Base-by-base conservation (phyloP, 768 basidiomycete genomes). In the Collybia sp. region DNA sequence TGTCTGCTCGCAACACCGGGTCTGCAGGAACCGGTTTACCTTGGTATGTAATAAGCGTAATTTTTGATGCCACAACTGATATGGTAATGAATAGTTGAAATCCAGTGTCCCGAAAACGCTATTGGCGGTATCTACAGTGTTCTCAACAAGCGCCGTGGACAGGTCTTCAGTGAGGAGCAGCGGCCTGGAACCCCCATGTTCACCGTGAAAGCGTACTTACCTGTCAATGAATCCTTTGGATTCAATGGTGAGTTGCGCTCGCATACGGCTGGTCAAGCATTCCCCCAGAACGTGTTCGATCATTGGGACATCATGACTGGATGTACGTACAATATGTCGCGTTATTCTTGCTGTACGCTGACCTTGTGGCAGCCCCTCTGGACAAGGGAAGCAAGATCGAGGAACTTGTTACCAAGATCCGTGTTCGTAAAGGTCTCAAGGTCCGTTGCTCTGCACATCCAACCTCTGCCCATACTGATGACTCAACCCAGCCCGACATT, bases 161-260 rank as follows among this genome's bases (percentile, higher is more conserved):
- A 97, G 64, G 95, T 99, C 51, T 94, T 95, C 80, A 89, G 88
- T 56, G 91, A 98, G 71, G 96, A 98, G 70, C 96, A 98, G 72
- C 77, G 94, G 60, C 76, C 84, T 3, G 95, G 96, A 73, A 99
- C 96, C 13, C 96, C 96, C 50, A 96, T 97, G 93, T 96, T 95
- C 83, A 98, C 88, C 42, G 89, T 99, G 69, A 98, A 96, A 80
- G 94, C 94, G 32, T 93, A 92, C 75, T 77, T 94, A 30, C 93
- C 93, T 56, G 90, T 93, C 67, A 72, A 74, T 65, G 90, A 93
- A 67, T 93, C 91, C 5, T 96, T 97, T 72, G 94, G 95, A 54
- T 98, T 98, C 85, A 98, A 94, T 67, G 92, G 88, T 58, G 94
- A 91, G 57, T 83, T 99, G 46, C 89, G 96, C 57, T 82, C 83